Evolutionary conservation across 805 yeast genomes (phyloP), one percentile per base, ranked within the genome.

Genomic region (Pichia scutulata): DNA sequence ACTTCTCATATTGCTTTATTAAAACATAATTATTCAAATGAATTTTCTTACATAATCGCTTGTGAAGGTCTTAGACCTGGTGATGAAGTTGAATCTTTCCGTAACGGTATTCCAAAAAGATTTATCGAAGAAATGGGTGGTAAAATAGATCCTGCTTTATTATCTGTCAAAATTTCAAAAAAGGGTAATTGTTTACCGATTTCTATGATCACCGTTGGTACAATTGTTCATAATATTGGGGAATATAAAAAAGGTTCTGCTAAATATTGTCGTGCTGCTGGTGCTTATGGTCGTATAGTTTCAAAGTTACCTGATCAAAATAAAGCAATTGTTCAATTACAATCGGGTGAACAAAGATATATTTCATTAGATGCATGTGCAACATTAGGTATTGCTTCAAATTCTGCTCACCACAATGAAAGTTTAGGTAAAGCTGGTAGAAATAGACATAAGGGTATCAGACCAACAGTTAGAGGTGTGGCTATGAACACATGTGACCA

Each of bases 401-500:
- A 93, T 67, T 80, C 88, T 48, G 97, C 89, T 58, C 97, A 92
- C 70, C 93, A 86, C 70, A 87, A 88, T 59, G 78, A 81, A 55
- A 78, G 86, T 52, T 79, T 89, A 72, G 99, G 99, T 76, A 93
- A 93, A 69, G 99, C 99, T 23, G 99, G 99, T 62, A 81, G 97
- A 70, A 76, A 84, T 48, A 84, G 99, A 67, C 84, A 89, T 76
- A 74, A 86, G 65, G 99, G 98, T 56, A 83, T 85, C 62, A 82
- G 98, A 70, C 99, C 99, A 37, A 81, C 84, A 47, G 97, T 90
- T 39, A 85, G 99, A 75, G 99, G 99, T 79, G 87, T 89, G 60
- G 98, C 99, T 46, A 89, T 88, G 96, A 93, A 93, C 72, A 93
- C 93, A 56, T 81, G 83, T 66, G 97, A 93, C 70, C 99, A 93